Percentiles rank a stretch among this genome's conserved stretches.
Evolutionary conservation across 1,139 yeast genomes (phyloP).

Genomic region (Debaryomycetaceae sp.): DNA sequence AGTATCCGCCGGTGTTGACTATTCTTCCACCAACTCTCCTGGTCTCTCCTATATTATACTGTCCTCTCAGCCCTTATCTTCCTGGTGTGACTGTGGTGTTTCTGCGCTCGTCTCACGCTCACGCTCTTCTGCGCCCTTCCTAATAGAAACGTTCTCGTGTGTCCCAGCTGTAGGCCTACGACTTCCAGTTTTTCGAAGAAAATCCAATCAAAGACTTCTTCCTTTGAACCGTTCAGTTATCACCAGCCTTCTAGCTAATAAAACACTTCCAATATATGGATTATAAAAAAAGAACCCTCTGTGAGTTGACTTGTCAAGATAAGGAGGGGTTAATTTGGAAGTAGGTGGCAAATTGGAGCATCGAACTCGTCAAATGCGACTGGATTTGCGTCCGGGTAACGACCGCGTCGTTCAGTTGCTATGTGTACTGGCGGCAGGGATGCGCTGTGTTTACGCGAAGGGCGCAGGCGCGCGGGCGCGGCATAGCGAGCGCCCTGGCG

Average conservation of each 20-base stretch:
- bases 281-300: background rate
- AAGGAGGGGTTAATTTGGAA: constrained; percentile 3
- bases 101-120: background rate
- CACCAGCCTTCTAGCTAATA: background rate
- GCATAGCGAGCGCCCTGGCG: background rate
- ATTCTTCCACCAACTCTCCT: background rate
- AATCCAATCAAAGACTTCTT: background rate
- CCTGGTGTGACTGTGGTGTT: background rate
- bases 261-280: background rate
- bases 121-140: background rate
- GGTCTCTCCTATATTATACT: background rate
- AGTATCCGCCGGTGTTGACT: background rate
- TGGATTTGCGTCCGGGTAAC: constrained; percentile 1
- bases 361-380: background rate
- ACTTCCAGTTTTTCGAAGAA: background rate
- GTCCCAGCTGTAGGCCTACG: background rate
- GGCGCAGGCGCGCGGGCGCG: background rate
- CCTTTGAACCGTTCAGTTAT: background rate
- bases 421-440: background rate
- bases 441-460: background rate
- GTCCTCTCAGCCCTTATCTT: background rate
- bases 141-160: background rate
- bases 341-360: constrained; percentile 4
- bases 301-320: constrained; percentile 1
- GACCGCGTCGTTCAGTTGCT: background rate